A percentile compares a stretch with the other conserved stretches of the same genome.
Conservation (phyloP, 495 filamentous ascomycete genomes). For the Penicillium dipodomyicola region DNA sequence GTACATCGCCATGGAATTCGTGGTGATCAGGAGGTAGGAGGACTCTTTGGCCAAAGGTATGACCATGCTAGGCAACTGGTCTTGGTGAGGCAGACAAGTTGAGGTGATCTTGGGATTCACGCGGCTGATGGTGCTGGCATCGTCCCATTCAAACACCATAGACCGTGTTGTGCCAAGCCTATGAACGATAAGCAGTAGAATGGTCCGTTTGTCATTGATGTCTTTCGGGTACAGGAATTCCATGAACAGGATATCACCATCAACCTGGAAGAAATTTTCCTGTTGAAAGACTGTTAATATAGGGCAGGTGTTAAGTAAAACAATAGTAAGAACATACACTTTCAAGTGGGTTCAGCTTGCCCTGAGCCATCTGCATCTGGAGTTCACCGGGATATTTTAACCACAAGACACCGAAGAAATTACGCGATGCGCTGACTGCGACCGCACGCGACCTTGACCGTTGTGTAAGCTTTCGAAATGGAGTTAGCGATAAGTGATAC, state of each 20-base stretch:
- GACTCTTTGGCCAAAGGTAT: slow-evolving; percentile 65
- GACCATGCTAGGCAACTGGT: slow-evolving; percentile 62
- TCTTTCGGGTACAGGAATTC: slow-evolving; percentile 77
- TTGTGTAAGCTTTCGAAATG: slow-evolving; percentile 12
- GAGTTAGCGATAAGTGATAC: slow-evolving; percentile 4
- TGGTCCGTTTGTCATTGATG: slow-evolving; percentile 60
- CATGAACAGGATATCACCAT: slow-evolving; percentile 77
- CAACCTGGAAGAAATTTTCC: slow-evolving; percentile 58
- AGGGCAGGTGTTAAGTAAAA: neutral
- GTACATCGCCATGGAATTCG: slow-evolving; percentile 57
- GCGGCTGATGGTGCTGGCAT: slow-evolving; percentile 33
- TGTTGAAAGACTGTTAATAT: slow-evolving; percentile 15
- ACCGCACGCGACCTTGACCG: slow-evolving; percentile 57
- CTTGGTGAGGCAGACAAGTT: slow-evolving; percentile 54
- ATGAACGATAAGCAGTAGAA: slow-evolving; percentile 70
- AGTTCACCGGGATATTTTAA: slow-evolving; percentile 32
- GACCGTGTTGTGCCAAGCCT: slow-evolving; percentile 59
- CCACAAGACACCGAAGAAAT: slow-evolving; percentile 57
- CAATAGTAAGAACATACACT: slow-evolving; percentile 27
- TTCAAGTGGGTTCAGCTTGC: slow-evolving; percentile 36
- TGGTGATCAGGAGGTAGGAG: slow-evolving; percentile 63
- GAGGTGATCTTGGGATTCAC: slow-evolving; percentile 42
- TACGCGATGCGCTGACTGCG: slow-evolving; percentile 60
- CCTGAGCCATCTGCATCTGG: slow-evolving; percentile 35
- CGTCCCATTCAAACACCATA: slow-evolving; percentile 75